Conservation (phyloP, 23 red algal species). For the Gracilaria caudata region DNA sequence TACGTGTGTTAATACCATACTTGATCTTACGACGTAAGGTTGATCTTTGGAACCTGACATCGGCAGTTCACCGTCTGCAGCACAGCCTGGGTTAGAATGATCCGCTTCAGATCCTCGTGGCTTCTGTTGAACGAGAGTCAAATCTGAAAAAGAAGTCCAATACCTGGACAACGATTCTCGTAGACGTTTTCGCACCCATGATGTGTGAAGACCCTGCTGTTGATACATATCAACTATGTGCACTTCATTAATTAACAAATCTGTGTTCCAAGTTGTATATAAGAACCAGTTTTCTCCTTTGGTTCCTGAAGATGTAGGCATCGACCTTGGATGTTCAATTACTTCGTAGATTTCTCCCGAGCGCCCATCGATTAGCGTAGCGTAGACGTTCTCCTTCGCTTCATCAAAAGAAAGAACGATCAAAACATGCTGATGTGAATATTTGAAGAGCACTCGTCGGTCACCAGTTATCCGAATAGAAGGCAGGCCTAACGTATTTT, state of each 20-base stretch:
- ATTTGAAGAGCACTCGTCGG: conserved; percentile 41
- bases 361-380: conserved; percentile 49
- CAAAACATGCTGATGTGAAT: conserved; percentile 8
- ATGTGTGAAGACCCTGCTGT: background rate
- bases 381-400: conserved; percentile 10
- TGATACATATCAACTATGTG: conserved; percentile 82
- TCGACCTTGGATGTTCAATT: conserved; percentile 35
- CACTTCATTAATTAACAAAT: conserved; percentile 34
- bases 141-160: background rate
- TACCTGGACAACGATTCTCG: background rate
- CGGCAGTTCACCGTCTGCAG: background rate
- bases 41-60: background rate
- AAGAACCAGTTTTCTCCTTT: conserved; percentile 75
- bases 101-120: background rate
- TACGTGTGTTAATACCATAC: conserved; percentile 29
- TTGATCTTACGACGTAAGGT: conserved; percentile 41
- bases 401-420: conserved; percentile 51
- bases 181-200: conserved; percentile 10
- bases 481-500: conserved; percentile 24
- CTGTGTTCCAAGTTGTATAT: conserved; percentile 72
- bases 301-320: conserved; percentile 5
- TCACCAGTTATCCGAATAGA: conserved; percentile 48
- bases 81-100: background rate
- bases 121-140: background rate
- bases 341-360: conserved; percentile 45